Base-by-base conservation (phyloP, 768 basidiomycete species). In the Lentinula detonsa region DNA sequence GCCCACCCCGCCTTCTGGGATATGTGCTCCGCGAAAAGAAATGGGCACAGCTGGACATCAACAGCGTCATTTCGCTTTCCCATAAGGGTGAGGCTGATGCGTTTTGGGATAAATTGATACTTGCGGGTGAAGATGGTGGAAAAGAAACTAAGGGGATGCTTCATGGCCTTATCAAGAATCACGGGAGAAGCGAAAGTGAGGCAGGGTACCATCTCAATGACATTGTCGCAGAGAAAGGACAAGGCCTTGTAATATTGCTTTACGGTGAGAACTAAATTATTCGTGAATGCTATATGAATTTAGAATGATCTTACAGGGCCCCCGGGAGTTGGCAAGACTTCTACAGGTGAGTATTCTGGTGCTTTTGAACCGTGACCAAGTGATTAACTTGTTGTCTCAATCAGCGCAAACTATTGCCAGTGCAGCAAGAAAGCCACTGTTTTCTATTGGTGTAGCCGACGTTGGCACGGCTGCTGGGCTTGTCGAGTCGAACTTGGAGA, bases 201-300 rank as follows among this genome's bases (percentile, higher is more conserved):
- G 21, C 46, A 21, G 46, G 46, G 7, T 48, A 48, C 10, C 18
- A 48, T 48, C 46, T 74, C 55, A 72, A 74, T 61, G 75, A 78
- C 52, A 62, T 76, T 31, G 65, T 78, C 43, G 65, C 67, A 28
- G 75, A 74, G n/a, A 77, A 78, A 59, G 75, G 75, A 1, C 61
- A 66, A 11, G 75, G 75, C 8, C 70, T 76, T 18, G 67, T 76
- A 9, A 69, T 73, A 28, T 63, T 72, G 4, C 65, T 76, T 15
- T 66, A 67, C 23, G 75, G 74, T 11, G 59, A 57, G 18, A 9
- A 23, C 16, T 48, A 23, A 21, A 10, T 2, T 23, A 7, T 28
- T 10, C 16, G 16, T 48, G 3, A 7, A 8, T 5, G 13, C 13
- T 5, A n/a, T 43, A n/a, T 5, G 11, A 43, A 15, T 5, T 5